Base-by-base conservation (phyloP, 331 rosid species). In the Rosa hybrid region DNA sequence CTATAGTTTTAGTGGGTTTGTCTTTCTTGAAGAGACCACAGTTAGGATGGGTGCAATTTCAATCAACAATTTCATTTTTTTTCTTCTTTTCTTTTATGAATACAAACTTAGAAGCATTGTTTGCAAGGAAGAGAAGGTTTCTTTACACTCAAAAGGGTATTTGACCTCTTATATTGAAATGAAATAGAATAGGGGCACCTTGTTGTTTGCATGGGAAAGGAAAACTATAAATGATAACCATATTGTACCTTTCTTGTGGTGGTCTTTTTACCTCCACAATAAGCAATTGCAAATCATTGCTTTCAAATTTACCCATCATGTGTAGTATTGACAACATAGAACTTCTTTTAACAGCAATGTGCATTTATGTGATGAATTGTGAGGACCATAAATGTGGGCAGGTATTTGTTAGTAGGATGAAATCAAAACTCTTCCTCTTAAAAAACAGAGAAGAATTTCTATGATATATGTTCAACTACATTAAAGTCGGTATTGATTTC, bases 281-380 rank as follows among this genome's bases (percentile, higher is more conserved):
- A 71, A 21, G 75, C 75, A 23, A 71, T 25, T 62, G 68, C 16
- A 62, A 62, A 71, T 21, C 38, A n/a, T 71, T 71, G 56, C 51
- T 44, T 71, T 23, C 39, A 70, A 13, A 12, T 44, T 21, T 60
- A 25, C 53, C 56, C 75, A 44, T 42, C 56, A 2, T 71, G 17
- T 45, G 75, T 16, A 17, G 17, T 71, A 21, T 23, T 46, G n/a
- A 21, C 12, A 12, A 18, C 57, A 45, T 21, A 6, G 13, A 41
- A 59, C 65, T 59, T 39, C 23, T 20, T 45, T 2, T 2, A 46
- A 21, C 68, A 62, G 41, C 68, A 62, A 62, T 62, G 39, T 4
- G 41, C 68, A 23, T 62, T 62, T 23, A 62, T 62, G 8, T 23
- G 65, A 21, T 59, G 14, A 59, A 59, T 21, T 59, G 63, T 20